Conservation (phyloP, 139 green algal genomes). For the Haematococcus lacustris region DNA sequence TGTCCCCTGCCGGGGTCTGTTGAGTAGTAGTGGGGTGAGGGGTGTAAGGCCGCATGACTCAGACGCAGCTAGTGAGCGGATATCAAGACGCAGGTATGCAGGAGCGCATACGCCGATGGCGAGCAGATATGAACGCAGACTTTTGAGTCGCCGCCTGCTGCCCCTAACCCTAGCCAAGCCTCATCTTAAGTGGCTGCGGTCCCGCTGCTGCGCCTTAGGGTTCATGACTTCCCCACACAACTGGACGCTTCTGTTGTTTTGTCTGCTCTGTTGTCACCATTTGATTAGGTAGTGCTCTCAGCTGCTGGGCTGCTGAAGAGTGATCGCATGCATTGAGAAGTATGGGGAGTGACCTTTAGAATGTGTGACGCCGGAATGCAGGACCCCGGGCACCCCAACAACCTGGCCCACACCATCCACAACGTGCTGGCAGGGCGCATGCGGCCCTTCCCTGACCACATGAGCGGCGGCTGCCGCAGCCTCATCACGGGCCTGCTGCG, state of each 20-base stretch:
- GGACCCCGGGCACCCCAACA: slow-evolving; percentile 53
- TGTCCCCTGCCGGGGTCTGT: no score
- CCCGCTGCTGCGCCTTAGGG: no score
- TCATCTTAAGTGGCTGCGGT: no score
- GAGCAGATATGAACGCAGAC: no score
- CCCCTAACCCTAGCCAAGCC: no score
- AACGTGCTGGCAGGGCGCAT: slow-evolving; percentile 51
- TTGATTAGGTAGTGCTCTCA: not conserved
- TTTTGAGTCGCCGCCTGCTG: no score
- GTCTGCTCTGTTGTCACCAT: not conserved
- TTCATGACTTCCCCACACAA: not conserved
- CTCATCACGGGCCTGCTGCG: slow-evolving; percentile 31
- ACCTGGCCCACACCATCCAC: slow-evolving; percentile 46
- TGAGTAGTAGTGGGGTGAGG: no score
- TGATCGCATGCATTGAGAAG: not conserved
- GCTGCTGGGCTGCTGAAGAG: not conserved
- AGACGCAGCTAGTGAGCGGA: no score
- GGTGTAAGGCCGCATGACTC: no score
- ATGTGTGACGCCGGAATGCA: slow-evolving; percentile 17
- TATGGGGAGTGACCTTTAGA: not conserved
- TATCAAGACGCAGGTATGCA: no score
- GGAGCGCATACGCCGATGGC: no score
- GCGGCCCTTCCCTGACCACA: slow-evolving; percentile 28
- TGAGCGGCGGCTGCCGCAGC: slow-evolving; percentile 16
- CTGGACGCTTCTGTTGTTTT: not conserved